phyloP scores from a whole-genome alignment of 176 grass and related monocot genomes.

The Elymus sibiricus region DNA sequence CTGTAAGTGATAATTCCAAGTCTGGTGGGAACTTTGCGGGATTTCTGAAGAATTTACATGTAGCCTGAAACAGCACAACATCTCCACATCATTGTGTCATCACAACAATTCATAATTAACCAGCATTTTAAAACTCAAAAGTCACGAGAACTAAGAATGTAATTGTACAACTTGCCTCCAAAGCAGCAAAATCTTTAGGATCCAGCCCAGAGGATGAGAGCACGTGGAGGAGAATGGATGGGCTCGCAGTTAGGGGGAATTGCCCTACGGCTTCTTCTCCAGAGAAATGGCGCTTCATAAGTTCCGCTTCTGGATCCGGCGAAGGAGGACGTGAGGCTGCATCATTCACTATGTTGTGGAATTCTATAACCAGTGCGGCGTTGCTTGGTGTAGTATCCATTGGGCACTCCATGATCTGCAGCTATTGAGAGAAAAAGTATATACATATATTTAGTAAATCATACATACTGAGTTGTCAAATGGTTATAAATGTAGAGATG shows the following conservation, averaged over 20 bases:
- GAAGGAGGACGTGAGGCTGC: conserved; percentile 12
- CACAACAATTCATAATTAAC: neutral
- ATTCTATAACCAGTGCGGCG: conserved; percentile 4
- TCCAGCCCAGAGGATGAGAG: conserved; percentile 50
- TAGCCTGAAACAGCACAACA: conserved; percentile 31
- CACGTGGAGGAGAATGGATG: conserved; percentile 49
- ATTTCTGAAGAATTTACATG: conserved; percentile 60
- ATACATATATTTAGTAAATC: neutral
- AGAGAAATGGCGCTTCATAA: conserved; percentile 20
- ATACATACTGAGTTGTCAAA: neutral
- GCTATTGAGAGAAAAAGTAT: neutral
- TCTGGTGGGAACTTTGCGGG: conserved; percentile 46
- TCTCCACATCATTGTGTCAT: neutral
- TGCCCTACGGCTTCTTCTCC: conserved; percentile 32
- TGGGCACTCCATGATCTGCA: conserved; percentile 22
- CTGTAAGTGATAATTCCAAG: conserved; percentile 31
- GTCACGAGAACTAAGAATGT: neutral
- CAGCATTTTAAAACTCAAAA: conserved; percentile 9
- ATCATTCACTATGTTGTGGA: conserved; percentile 25
- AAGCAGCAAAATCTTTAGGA: conserved; percentile 52
- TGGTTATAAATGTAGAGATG: neutral
- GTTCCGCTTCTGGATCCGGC: neutral
- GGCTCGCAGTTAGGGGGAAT: conserved; percentile 39
- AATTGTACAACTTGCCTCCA: conserved; percentile 56
- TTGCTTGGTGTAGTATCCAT: conserved; percentile 38